Base-by-base conservation (phyloP, 2,329 filamentous ascomycete species). In the Dactylonectria macrodidyma region DNA sequence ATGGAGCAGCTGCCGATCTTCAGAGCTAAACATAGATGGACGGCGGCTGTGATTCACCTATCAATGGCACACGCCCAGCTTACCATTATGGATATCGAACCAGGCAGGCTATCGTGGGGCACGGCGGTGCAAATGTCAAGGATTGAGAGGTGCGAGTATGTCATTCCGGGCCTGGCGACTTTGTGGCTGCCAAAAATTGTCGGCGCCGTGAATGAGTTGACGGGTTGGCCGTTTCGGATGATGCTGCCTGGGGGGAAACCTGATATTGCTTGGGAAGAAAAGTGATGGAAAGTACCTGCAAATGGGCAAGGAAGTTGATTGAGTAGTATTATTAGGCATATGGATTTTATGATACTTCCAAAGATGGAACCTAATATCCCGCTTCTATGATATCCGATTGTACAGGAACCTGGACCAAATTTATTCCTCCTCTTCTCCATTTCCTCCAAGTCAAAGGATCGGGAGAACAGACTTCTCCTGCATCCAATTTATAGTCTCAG, bases 181-280 rank as follows among this genome's bases (percentile, higher is more conserved):
- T 58, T 58, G 0, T 81, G 79, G 79, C 30, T 81, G 10, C 67
- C 65, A 1, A 73, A 70, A 57, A 71, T 80, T 44, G 76, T 73
- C 10, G 62, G 55, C 1, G 71, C 71, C 8, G 75, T 79, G 2
- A 71, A 78, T 46, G 57, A 67, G 26, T 30, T 52, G 0, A 71
- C 76, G 24, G 76, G 75, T 0, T 80, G 79, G 79, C 71, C 74
- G 1, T 71, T 80, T n/a, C 69, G 76, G 0, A 77, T 80, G 38
- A 80, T 79, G 74, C 62, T 79, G n/a, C 78, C 78, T 0, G 74
- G 75, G 0, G 78, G 77, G 1, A 76, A 69, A 11, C 75, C 74
- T 6, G 76, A 78, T 48, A 24, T 76, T 9, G 72, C 69, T 0
- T 74, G 74, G 74, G 16, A 34, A 36, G 16, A n/a, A 19, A n/a